Base-by-base conservation (phyloP, 2,329 filamentous ascomycete species). In the Pseudogymnoascus destructans region DNA sequence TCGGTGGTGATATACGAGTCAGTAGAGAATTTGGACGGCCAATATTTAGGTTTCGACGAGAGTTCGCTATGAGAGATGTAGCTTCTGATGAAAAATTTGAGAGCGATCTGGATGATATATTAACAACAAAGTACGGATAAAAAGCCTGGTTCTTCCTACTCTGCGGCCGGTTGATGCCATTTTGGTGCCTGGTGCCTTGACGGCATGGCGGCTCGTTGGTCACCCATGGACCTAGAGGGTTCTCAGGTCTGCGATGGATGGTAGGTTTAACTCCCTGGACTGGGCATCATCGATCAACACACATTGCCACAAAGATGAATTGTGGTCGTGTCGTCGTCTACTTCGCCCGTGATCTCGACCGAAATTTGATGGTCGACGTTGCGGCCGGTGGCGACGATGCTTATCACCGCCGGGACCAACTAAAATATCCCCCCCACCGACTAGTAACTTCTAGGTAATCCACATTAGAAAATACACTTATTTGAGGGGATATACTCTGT, bases 401-500 rank as follows among this genome's bases (percentile, higher is more conserved):
- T 13, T 19, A 27, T 49, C 42, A 49, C n/a, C 25, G 46, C 9
- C 8, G 46, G 17, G n/a, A 52, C 46, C 32, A 52, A 30, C 25
- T 30, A 52, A 52, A 52, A 30, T 15, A 52, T 52, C 30, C 25
- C 46, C 30, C 25, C 46, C 46, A 52, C 46, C 25, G 5, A 30
- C 46, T 30, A 52, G 25, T 7, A 52, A n/a, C n/a, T n/a, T n/a
- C n/a, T 8, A 52, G 46, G 23, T 2, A 30, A 52, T 6, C 25
- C 25, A 52, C 9, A 19, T 19, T 7, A 10, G 8, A 52, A 52
- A 52, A 52, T 9, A 52, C 15, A 9, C 46, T 13, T 52, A 52
- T 52, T 52, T 52, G 46, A 52, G 46, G 25, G 46, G 23, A 15
- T 52, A 52, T 52, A 52, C n/a, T n/a, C n/a, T n/a, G n/a, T 52